These are phyloP conservation scores for Wickerhamiella bombiphila DNA, from an alignment of 805 yeast species.

Conservation along the genomic window DNA sequence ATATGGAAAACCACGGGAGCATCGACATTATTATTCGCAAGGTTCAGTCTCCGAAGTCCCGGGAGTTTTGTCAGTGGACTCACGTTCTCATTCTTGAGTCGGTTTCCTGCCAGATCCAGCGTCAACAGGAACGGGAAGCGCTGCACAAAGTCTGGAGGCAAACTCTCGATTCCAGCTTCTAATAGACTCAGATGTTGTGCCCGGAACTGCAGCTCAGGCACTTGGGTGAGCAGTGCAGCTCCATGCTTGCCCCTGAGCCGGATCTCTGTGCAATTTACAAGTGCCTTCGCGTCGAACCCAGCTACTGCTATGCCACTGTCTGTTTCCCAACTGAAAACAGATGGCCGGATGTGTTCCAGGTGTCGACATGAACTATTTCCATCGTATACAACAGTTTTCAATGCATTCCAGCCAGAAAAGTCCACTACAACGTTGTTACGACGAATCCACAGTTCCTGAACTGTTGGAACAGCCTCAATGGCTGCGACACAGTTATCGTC, in stretches of 20 bases:
- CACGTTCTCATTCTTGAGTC: slow-evolving; percentile 9
- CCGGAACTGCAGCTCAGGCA: slow-evolving; percentile 4
- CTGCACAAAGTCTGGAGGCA: slow-evolving; percentile 13
- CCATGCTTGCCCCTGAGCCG: slow-evolving; percentile 8
- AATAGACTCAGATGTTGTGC: slow-evolving; percentile 16
- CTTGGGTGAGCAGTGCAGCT: slow-evolving; percentile 6
- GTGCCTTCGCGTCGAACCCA: slow-evolving; percentile 4
- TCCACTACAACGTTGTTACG: slow-evolving; percentile 14
- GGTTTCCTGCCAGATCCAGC: slow-evolving; percentile 16
- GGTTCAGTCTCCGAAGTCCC: slow-evolving; percentile 14
- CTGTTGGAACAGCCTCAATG: slow-evolving; percentile 12
- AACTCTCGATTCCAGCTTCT: slow-evolving; percentile 6
- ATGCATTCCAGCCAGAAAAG: slow-evolving; percentile 11
- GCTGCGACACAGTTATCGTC: slow-evolving; percentile 11
- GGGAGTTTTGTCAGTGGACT: slow-evolving; percentile 6
- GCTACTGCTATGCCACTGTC: background rate
- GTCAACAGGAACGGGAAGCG: slow-evolving; percentile 15
- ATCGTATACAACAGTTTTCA: slow-evolving; percentile 16
- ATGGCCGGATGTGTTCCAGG: slow-evolving; percentile 9
- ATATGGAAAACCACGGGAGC: slow-evolving; percentile 5
- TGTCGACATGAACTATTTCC: slow-evolving; percentile 12
- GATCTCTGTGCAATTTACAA: slow-evolving; percentile 10
- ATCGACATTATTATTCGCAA: slow-evolving; percentile 13
- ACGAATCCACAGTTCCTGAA: slow-evolving; percentile 12
- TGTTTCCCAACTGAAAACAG: slow-evolving; percentile 13